These are phyloP conservation scores for Amylostereum chailletii DNA, from an alignment of 1,284 basidiomycete genomes.

Conservation along the genomic window DNA sequence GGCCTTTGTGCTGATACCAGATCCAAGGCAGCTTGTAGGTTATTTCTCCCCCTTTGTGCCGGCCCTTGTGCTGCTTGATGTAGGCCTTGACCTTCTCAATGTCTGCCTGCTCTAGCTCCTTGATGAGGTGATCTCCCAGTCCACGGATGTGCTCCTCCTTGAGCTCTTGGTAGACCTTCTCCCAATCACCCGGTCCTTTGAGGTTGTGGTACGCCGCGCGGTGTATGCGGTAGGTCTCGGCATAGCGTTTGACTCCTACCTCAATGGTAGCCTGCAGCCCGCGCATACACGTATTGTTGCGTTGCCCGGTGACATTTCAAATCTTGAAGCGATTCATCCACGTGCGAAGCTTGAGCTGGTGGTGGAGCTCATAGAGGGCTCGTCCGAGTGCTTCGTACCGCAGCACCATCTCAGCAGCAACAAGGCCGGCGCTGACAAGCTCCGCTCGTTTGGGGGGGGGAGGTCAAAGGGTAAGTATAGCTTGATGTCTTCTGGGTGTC, in stretches of 20 bases:
- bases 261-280: neutral
- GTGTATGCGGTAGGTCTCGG: neutral
- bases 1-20: neutral
- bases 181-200: neutral
- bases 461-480: no score
- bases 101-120: neutral
- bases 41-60: neutral
- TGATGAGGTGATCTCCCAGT: neutral
- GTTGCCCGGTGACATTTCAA: constrained; percentile 2
- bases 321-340: constrained; percentile 5
- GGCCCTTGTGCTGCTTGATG: neutral
- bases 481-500: no score
- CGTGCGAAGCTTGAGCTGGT: constrained; percentile 1
- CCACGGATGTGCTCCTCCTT: neutral
- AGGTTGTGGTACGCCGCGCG: neutral
- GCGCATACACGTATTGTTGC: neutral
- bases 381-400: no score
- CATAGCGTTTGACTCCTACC: neutral
- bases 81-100: neutral
- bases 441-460: no score
- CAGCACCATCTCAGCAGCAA: no score
- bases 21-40: neutral
- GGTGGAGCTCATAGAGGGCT: neutral
- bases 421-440: no score
- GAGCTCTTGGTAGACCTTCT: neutral